Evolutionary conservation across 2,329 filamentous ascomycete genomes (phyloP).

Genomic region (Pseudogymnoascus sp.): DNA sequence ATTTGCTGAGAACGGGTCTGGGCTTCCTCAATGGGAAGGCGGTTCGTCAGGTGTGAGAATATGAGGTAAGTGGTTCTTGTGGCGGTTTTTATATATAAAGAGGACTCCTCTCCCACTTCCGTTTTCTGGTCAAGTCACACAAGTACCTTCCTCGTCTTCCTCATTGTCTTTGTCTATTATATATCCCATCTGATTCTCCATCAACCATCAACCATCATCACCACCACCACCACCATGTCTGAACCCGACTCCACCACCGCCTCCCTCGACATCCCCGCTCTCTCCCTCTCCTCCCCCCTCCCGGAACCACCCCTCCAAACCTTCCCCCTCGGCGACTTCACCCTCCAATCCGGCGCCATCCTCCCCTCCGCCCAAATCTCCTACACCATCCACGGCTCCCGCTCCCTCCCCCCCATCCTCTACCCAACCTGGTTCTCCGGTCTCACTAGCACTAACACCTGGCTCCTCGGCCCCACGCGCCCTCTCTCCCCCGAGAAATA

Average conservation of each 20-base stretch:
- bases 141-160: neutral
- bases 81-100: neutral
- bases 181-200: neutral
- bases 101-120: neutral
- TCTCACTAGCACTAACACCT: constrained; percentile 60
- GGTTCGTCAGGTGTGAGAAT: neutral
- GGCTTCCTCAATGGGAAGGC: constrained; percentile 1
- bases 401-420: constrained; percentile 55
- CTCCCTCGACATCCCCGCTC: neutral
- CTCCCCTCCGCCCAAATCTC: constrained; percentile 60
- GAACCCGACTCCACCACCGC: neutral
- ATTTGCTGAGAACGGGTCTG: neutral
- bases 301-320: constrained; percentile 27
- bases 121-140: neutral
- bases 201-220: neutral
- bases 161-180: neutral
- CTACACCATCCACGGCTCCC: constrained; percentile 66
- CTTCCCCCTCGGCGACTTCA: constrained; percentile 56
- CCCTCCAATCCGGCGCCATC: constrained; percentile 53
- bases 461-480: constrained; percentile 60
- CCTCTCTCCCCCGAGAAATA: constrained; percentile 55
- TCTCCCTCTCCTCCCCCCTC: neutral
- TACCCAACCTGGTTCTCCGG: constrained; percentile 73
- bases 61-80: neutral
- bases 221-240: neutral